phyloP scores from a whole-genome alignment of 345 rosid genomes.

The Murraya koenigii region DNA sequence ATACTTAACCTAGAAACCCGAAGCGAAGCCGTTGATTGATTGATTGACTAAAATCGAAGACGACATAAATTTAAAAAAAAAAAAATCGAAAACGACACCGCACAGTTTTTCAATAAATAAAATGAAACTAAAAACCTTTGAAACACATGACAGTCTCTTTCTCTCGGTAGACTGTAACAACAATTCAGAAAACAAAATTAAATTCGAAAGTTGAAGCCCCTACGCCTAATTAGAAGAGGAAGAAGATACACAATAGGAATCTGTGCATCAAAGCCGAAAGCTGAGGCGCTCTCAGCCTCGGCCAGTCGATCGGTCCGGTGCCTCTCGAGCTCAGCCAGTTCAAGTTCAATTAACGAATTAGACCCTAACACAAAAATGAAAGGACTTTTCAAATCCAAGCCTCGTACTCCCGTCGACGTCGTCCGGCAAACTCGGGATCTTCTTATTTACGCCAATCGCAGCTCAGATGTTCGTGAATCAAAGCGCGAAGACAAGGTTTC shows the following conservation, averaged over 20 bases:
- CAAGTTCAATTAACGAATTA: background rate
- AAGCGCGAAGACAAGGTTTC: slow-evolving; percentile 71
- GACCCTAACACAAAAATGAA: slow-evolving; percentile 50
- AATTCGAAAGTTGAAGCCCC: slow-evolving; percentile 13
- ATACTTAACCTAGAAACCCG: no score
- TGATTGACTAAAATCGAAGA: no score
- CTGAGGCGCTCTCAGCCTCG: slow-evolving; percentile 38
- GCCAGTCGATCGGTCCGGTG: slow-evolving; percentile 22
- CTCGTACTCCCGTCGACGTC: slow-evolving; percentile 79
- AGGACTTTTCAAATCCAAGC: slow-evolving; percentile 83
- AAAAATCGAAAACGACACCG: no score
- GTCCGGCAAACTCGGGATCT: slow-evolving; percentile 92
- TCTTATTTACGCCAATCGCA: slow-evolving; percentile 50
- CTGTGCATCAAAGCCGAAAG: slow-evolving; percentile 35
- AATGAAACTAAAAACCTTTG: no score
- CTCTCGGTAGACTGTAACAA: background rate
- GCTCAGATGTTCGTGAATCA: slow-evolving; percentile 42
- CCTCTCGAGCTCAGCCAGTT: slow-evolving; percentile 11
- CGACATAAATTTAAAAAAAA: no score
- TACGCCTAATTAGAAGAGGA: slow-evolving; percentile 16
- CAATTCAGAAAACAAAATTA: background rate
- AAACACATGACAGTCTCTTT: background rate
- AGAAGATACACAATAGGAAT: slow-evolving; percentile 36
- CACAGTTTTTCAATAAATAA: no score
- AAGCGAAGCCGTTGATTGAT: no score